A percentile compares a stretch with the other conserved stretches of the same genome.
Evolutionary conservation across 805 yeast species (phyloP).

Genomic region (Candida peoriensis): DNA sequence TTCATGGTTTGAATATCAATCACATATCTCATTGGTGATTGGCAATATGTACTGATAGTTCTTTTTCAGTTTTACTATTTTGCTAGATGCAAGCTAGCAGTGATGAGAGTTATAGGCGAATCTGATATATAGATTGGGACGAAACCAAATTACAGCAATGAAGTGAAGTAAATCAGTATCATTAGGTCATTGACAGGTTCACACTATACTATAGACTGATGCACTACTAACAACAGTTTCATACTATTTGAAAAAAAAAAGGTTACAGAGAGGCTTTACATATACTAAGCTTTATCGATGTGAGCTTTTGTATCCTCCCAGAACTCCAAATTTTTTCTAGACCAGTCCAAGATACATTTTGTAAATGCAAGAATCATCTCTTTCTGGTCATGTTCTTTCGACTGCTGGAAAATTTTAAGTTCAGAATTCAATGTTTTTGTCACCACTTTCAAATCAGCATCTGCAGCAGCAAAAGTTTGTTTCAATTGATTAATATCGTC

Average conservation of each 20-base stretch:
- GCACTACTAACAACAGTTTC: no score
- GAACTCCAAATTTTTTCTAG: conserved; percentile 56
- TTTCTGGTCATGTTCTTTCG: conserved; percentile 47
- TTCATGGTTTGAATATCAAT: no score
- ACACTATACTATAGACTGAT: no score
- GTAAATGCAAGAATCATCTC: conserved; percentile 50
- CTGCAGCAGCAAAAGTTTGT: conserved; percentile 47
- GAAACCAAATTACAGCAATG: no score
- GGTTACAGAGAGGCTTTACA: neutral
- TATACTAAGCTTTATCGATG: neutral
- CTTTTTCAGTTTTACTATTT: no score
- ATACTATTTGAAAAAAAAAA: neutral
- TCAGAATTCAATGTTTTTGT: conserved; percentile 39
- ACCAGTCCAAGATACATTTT: conserved; percentile 58
- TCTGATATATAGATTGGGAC: no score
- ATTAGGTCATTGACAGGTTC: no score
- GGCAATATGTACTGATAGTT: no score
- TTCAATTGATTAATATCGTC: conserved; percentile 43
- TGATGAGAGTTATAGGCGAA: no score
- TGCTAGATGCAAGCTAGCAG: no score
- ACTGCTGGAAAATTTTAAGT: conserved; percentile 39
- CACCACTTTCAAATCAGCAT: conserved; percentile 45
- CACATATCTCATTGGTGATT: no score
- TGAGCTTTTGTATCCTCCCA: conserved; percentile 55
- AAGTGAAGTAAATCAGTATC: no score